phyloP scores from a whole-genome alignment of 2,329 filamentous ascomycete species.

The Pezicula radicicola region DNA sequence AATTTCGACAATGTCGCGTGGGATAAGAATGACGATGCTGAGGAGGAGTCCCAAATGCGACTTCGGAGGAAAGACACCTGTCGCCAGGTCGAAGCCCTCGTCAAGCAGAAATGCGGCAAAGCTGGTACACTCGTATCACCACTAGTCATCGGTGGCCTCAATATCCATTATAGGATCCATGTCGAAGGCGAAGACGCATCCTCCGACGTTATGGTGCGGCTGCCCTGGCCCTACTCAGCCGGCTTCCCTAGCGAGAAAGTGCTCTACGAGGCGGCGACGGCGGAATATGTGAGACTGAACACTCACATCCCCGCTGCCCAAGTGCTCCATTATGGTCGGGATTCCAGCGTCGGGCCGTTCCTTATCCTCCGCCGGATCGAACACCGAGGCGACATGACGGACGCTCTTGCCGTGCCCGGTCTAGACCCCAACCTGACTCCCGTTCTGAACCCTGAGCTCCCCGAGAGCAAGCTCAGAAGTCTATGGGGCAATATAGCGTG shows the following conservation, averaged over 20 bases:
- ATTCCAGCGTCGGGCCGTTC: background rate
- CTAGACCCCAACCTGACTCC: constrained; percentile 25
- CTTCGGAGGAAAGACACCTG: background rate
- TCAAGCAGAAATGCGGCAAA: background rate
- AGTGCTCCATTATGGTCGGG: background rate
- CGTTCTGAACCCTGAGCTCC: constrained; percentile 23
- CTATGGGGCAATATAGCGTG: constrained; percentile 3
- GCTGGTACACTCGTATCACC: constrained; percentile 1
- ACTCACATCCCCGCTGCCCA: background rate
- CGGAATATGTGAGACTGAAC: background rate
- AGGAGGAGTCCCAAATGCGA: background rate
- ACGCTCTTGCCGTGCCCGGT: background rate
- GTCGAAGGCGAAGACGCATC: background rate
- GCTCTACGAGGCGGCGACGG: background rate
- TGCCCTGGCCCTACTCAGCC: background rate
- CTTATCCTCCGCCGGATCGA: background rate
- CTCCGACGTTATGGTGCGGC: background rate
- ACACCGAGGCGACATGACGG: background rate
- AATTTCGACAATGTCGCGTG: constrained; percentile 1
- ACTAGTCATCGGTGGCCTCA: background rate
- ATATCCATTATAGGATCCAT: background rate
- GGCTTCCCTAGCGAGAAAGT: constrained; percentile 1
- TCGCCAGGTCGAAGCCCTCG: background rate
- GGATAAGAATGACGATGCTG: constrained; percentile 1
- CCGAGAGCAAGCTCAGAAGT: background rate